phyloP scores from a whole-genome alignment of 1,284 basidiomycete genomes.

The Termitomyces sp. region DNA sequence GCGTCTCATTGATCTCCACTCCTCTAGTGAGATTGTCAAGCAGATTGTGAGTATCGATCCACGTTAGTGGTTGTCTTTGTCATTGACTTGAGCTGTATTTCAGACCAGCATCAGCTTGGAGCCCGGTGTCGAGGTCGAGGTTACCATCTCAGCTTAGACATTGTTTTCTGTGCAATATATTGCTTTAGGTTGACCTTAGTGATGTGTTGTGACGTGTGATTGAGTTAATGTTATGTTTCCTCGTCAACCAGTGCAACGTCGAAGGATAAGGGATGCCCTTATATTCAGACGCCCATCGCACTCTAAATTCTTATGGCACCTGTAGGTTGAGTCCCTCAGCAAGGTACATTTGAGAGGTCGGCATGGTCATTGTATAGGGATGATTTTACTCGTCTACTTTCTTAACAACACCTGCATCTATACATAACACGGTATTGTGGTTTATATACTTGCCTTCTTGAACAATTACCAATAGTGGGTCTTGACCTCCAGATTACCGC shows the following conservation, averaged over 20 bases:
- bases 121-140: conserved; percentile 99
- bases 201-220: not conserved
- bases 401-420: not conserved
- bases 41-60: conserved; percentile 79
- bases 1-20: conserved; percentile 98
- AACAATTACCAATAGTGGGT: not conserved
- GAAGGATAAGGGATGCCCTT: not conserved
- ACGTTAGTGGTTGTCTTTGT: not conserved
- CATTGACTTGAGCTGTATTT: conserved; percentile 9
- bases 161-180: conserved; percentile 9
- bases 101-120: conserved; percentile 98
- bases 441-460: not conserved
- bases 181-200: not conserved
- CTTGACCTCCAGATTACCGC: not conserved
- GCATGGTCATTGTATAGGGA: not conserved
- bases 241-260: not conserved
- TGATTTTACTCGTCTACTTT: not conserved
- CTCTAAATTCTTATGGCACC: not conserved
- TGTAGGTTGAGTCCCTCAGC: not conserved
- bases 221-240: not conserved
- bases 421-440: not conserved
- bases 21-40: conserved; percentile 99
- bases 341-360: not conserved
- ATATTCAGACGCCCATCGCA: not conserved
- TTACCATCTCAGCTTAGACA: conserved; percentile 80